Conservation (phyloP, 768 basidiomycete species). For the Calocybe indica region DNA sequence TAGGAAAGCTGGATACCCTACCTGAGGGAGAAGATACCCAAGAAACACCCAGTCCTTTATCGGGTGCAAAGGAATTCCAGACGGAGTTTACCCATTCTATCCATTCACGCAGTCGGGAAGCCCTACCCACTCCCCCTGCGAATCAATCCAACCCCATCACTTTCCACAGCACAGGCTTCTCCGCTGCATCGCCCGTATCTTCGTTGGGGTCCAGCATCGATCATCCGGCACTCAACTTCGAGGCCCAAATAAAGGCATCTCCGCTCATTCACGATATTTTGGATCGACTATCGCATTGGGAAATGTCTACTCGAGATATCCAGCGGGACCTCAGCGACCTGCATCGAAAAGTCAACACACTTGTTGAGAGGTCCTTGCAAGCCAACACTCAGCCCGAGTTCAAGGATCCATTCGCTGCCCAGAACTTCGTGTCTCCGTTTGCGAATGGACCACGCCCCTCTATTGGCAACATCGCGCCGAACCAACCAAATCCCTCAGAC, state of each 20-base stretch:
- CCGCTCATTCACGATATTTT: slow-evolving; percentile 73
- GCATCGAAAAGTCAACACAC: slow-evolving; percentile 69
- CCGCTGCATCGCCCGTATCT: slow-evolving; percentile 72
- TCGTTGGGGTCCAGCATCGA: slow-evolving; percentile 65
- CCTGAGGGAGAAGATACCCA: slow-evolving; percentile 47
- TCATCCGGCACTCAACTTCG: slow-evolving; percentile 44
- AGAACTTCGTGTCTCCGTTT: slow-evolving; percentile 24
- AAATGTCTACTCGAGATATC: slow-evolving; percentile 63
- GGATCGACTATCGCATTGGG: slow-evolving; percentile 68
- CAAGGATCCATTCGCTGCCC: slow-evolving; percentile 70
- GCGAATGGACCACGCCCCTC: slow-evolving; percentile 53
- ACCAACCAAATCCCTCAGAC: slow-evolving; percentile 60
- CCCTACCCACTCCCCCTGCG: slow-evolving; percentile 38
- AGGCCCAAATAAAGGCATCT: slow-evolving; percentile 69
- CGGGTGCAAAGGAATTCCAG: slow-evolving; percentile 13
- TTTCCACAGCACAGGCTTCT: slow-evolving; percentile 38
- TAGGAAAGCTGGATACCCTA: slow-evolving; percentile 45
- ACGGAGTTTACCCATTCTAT: background rate
- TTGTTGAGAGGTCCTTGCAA: slow-evolving; percentile 62
- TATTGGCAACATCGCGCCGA: slow-evolving; percentile 64
- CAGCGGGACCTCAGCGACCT: slow-evolving; percentile 71
- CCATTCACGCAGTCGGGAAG: slow-evolving; percentile 25
- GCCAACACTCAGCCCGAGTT: slow-evolving; percentile 59
- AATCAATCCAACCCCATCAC: slow-evolving; percentile 29
- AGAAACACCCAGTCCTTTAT: slow-evolving; percentile 28